phyloP scores from a whole-genome alignment of 495 filamentous ascomycete species.

The Tuber indicum region DNA sequence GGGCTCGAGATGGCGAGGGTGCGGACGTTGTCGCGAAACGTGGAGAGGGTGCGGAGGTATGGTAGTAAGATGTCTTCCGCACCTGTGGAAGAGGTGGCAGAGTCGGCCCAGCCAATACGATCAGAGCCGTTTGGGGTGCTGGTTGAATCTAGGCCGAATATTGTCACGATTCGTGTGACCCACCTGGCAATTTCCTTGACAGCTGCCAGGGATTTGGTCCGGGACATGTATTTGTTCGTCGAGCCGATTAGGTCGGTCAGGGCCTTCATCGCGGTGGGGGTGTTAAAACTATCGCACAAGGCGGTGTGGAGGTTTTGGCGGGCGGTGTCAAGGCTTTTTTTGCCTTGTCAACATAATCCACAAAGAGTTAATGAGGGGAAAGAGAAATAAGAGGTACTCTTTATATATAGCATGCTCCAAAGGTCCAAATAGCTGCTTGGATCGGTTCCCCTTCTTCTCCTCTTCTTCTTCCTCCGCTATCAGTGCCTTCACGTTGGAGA shows the following conservation, averaged over 20 bases:
- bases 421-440: conserved; percentile 19
- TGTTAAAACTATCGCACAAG: conserved; percentile 86
- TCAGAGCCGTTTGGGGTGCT: conserved; percentile 53
- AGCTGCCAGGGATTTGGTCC: conserved; percentile 47
- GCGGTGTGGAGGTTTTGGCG: conserved; percentile 60
- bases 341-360: not conserved
- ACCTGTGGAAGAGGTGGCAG: conserved; percentile 44
- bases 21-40: conserved; percentile 62
- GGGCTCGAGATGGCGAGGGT: conserved; percentile 52
- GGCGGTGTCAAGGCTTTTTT: conserved; percentile 52
- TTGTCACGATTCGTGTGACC: conserved; percentile 75
- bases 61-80: conserved; percentile 54
- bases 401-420: conserved; percentile 20
- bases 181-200: conserved; percentile 60
- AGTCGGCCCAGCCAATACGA: conserved; percentile 73
- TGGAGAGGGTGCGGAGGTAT: conserved; percentile 58
- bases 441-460: conserved; percentile 47
- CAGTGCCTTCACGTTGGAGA: conserved; percentile 66
- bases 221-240: conserved; percentile 62
- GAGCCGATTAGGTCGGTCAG: conserved; percentile 69
- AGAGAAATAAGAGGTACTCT: not conserved
- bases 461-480: conserved; percentile 45
- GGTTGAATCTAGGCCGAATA: conserved; percentile 75
- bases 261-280: conserved; percentile 63
- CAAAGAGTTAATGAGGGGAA: not conserved